Evolutionary conservation across 2,329 filamentous ascomycete genomes (phyloP), one percentile per base, ranked within the genome.

Genomic region (Cytospora piceicola): DNA sequence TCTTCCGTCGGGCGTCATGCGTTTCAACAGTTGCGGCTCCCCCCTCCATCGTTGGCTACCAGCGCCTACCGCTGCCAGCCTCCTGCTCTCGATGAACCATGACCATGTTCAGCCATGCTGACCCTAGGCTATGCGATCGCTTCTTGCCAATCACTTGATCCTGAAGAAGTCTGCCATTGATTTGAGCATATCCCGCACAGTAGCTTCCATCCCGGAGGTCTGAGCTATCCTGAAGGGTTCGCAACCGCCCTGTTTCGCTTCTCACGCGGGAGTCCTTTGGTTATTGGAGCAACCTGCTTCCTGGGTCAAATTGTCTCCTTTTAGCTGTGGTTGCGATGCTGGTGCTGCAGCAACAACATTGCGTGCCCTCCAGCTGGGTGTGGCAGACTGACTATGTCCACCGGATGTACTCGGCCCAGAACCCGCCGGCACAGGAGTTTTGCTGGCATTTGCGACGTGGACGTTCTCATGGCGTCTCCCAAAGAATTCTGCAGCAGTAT

Each of bases 61-160:
- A 24, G 22, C n/a, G 7, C 11, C 22, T 30, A 27, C 49, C 29
- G 29, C n/a, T 49, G 32, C 32, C 42, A 49, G 20, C 5, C 55
- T 56, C 53, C 11, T 57, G 29, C 15, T 20, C 36, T 17, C 53
- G 52, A 32, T 61, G 53, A 22, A 62, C 11, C 7, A 51, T 30
- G 17, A 58, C 42, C 11, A 62, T 61, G 53, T 58, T 62, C n/a
- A 61, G 58, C 29, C 52, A 52, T 15, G 58, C 58, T 17, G 58
- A 46, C 6, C 58, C 63, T 14, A 46, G 58, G 22, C 22, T 61
- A 15, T 62, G 34, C 17, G 39, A 29, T 22, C 51, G 55, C 29
- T 61, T 58, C 30, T 53, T 54, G 15, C 63, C 57, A 22, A 56
- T 34, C 2, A 36, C n/a, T 56, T 61, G 22, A 65, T n/a, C 29